Evolutionary conservation across 208 protist genomes (phyloP).

Genomic region (Trypanosomatidae sp.): DNA sequence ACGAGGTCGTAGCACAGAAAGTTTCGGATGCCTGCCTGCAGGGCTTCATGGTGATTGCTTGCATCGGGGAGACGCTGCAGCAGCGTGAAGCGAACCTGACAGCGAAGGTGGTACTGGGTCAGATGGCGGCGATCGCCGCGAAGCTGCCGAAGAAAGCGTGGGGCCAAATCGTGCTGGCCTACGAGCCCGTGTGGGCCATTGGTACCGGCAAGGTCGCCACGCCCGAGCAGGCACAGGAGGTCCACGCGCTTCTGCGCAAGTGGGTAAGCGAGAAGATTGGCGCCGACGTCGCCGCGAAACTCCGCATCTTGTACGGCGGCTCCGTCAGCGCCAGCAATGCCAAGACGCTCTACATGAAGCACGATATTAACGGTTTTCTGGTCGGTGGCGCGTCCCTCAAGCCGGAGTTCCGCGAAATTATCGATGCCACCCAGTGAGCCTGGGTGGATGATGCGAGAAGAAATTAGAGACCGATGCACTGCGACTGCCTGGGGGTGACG

Average conservation of each 20-base stretch:
- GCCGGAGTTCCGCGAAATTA: conserved; percentile 96
- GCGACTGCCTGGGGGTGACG: background rate
- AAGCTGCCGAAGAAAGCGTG: conserved; percentile 83
- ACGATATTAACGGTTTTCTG: conserved; percentile 99
- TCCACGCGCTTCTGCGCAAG: conserved; percentile 88
- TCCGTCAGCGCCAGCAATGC: conserved; percentile 95
- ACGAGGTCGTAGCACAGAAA: conserved; percentile 95
- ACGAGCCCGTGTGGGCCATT: conserved; percentile 99
- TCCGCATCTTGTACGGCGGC: conserved; percentile 98
- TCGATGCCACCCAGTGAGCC: conserved; percentile 75
- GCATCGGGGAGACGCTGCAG: conserved; percentile 96
- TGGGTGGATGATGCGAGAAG: conserved; percentile 6
- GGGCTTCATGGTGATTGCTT: conserved; percentile 96
- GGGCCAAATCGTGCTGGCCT: conserved; percentile 96
- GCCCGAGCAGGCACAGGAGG: conserved; percentile 95
- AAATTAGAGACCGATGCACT: conserved; percentile 7
- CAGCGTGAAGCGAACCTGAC: conserved; percentile 93
- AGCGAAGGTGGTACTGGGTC: conserved; percentile 85
- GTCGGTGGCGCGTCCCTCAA: conserved; percentile 98
- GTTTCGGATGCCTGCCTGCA: conserved; percentile 63
- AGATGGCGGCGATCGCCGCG: conserved; percentile 88
- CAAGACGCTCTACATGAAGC: conserved; percentile 83
- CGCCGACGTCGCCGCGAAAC: conserved; percentile 83
- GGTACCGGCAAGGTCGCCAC: conserved; percentile 98
- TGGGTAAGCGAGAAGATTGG: conserved; percentile 90